Conservation (phyloP, 768 basidiomycete species). For the Calocybe indica region DNA sequence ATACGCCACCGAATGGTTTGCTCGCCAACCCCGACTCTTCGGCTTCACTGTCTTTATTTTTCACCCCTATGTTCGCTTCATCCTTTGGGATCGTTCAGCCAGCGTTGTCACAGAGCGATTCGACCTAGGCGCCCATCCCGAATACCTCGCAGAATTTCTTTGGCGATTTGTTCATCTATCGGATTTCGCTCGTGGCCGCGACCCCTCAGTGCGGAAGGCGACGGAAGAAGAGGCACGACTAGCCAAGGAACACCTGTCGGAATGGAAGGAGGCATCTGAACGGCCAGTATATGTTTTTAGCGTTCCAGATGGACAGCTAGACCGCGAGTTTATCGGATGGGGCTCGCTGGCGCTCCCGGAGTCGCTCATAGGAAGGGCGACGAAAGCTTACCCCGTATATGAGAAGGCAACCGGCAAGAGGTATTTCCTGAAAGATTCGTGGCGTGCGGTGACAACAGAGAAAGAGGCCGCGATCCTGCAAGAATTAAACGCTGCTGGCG, state of each 20-base stretch:
- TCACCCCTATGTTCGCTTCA: not conserved
- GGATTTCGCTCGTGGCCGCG: not conserved
- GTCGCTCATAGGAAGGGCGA: not conserved
- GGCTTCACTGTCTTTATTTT: not conserved
- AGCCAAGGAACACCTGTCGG: not conserved
- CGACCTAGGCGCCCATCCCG: not conserved
- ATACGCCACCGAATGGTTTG: not conserved
- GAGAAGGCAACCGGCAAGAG: not conserved
- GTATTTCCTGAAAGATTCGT: slow-evolving; percentile 20
- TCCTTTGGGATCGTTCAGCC: not conserved
- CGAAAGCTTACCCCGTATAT: not conserved
- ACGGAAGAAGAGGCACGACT: not conserved
- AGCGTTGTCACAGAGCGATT: not conserved
- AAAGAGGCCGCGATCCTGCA: slow-evolving; percentile 15
- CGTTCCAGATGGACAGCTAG: not conserved
- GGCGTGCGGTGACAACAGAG: slow-evolving; percentile 12
- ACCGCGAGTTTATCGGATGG: not conserved
- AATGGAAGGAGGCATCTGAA: not conserved
- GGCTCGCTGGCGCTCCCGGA: not conserved
- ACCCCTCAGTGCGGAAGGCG: not conserved
- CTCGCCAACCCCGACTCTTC: not conserved
- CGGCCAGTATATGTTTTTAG: not conserved
- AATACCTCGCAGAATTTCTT: not conserved
- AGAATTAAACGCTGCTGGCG: slow-evolving; percentile 4
- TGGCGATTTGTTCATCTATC: not conserved